Base-by-base conservation (phyloP, 1,284 basidiomycete species). In the Ceratobasidium sp. region DNA sequence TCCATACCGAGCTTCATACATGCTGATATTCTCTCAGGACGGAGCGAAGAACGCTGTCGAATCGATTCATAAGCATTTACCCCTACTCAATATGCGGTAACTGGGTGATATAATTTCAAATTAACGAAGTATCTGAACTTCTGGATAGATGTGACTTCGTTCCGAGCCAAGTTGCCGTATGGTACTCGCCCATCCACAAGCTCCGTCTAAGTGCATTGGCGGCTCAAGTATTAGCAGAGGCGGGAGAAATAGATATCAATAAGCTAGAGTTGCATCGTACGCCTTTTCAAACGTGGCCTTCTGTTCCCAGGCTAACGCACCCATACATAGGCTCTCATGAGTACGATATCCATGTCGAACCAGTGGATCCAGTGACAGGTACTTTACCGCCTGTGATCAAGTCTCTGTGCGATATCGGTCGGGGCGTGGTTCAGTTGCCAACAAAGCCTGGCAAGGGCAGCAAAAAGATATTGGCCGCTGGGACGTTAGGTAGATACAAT, bases 51-150 rank as follows among this genome's bases (percentile, higher is more conserved):
- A 77, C 42, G 86, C 85, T 3, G 83, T 83, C 0, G 80, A 84
- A 25, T 84, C 82, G 40, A 86, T 88, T 74, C 86, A 88, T 75
- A 77, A 77, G n/a, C 86, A 88, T 75, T 76, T 88, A 22, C 86
- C 87, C 0, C 74, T 88, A 53, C 75, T 84, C n/a, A 85, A 85
- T 73, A 88, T 89, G 86, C 77, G 80, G 78, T 80, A 68, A 35
- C 38, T 49, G n/a, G 22, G 20, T 31, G 38, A n/a, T 49, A 20
- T 50, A 12, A 27, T 56, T 25, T 31, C 15, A 25, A 32, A n/a
- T n/a, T 35, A 13, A 35, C 8, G 7, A 7, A 47, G 6, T 6
- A 47, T 20, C n/a, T 20, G n/a, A 47, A 53, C 53, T 17, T 25
- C 31, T 49, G 5, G 10, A 8, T 57, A 80, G 85, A 72, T 88